Base-by-base conservation (phyloP, 2,329 filamentous ascomycete genomes). In the Colletotrichum sp. region DNA sequence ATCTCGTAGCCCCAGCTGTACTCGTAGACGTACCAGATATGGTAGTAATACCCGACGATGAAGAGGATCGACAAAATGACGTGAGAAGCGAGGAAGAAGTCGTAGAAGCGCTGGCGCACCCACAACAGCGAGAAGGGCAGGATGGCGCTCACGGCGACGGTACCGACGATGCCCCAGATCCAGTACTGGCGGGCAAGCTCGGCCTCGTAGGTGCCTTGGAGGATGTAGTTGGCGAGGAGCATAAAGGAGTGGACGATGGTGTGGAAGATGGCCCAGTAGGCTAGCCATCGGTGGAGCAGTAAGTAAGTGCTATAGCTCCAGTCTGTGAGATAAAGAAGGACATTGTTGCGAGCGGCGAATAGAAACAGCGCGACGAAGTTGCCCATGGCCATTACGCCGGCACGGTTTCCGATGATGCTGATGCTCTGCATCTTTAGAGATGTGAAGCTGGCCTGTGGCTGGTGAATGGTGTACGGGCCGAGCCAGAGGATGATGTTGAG, bases 401-500 rank as follows among this genome's bases (percentile, higher is more conserved):
- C 71, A 4, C 75, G 75, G n/a, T 77, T 77, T 16, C 80, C 80
- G 6, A 82, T 79, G 30, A 81, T 81, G 39, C 82, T 81, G 16
- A 86, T 75, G 7, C 81, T 81, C 70, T 84, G 80, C 39, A 77
- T 71, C 4, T 74, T 71, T 0, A 80, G 73, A 6, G 78, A 81
- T 1, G 77, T 39, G 59, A 82, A 84, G 18, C 72, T 79, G n/a
- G 77, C 76, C 21, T 83, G 81, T 1, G 82, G 81, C 2, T 81
- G 80, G 55, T 81, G 79, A 36, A 78, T 78, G 8, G 79, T 71
- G 55, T 83, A 85, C 0, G 83, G 82, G 3, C 80, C 81, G 16
- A 83, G 70, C 44, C 82, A 80, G 32, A 86, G 80, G 6, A 84
- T 30, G 44, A 84, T 39, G 70, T 86, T 86, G 34, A 85, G 80